Evolutionary conservation across 495 filamentous ascomycete genomes (phyloP), one percentile per base, ranked within the genome.

Genomic region (Penicillium canescens): DNA sequence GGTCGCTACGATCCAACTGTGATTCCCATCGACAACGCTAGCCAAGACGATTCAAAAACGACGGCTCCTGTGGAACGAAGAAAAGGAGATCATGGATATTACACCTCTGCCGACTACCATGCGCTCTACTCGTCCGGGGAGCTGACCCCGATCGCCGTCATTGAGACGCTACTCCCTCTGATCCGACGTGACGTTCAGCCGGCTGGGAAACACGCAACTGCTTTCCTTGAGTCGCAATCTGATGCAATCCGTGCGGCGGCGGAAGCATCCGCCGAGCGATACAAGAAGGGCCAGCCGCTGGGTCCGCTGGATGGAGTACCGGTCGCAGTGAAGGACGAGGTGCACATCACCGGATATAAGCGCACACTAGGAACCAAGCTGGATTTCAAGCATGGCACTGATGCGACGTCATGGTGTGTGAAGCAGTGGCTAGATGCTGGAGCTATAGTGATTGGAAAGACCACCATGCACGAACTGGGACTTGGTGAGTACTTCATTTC

Each of bases 401-500:
- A 74, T 48, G 75, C 53, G 3, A 89, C 86, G 2, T 79, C 78
- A 8, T 96, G 90, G 89, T 90, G 88, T 56, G 82, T 92, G 20
- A 77, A 76, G 65, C 83, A 89, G 71, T 82, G 88, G 73, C 77
- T 86, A 58, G 87, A 94, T 41, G 85, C 83, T 0, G 93, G 93
- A 2, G 92, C 86, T 10, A 80, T 97, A 37, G 76, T 96, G 16
- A 66, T 96, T 46, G 93, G 91, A 11, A 96, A 95, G 71, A 80
- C 85, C 24, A 92, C 84, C 37, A 96, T 97, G 93, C 92, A 97
- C 69, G 92, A 98, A 72, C 67, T 95, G 6, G 93, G 93, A 4
- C 71, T 88, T 28, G 84, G 83, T 84, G 62, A 60, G 75, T 69
- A 26, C 4, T 23, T 8, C 9, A 14, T 40, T 4, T 18, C 6